Conservation (phyloP, 768 basidiomycete species). For the Chiua virens region DNA sequence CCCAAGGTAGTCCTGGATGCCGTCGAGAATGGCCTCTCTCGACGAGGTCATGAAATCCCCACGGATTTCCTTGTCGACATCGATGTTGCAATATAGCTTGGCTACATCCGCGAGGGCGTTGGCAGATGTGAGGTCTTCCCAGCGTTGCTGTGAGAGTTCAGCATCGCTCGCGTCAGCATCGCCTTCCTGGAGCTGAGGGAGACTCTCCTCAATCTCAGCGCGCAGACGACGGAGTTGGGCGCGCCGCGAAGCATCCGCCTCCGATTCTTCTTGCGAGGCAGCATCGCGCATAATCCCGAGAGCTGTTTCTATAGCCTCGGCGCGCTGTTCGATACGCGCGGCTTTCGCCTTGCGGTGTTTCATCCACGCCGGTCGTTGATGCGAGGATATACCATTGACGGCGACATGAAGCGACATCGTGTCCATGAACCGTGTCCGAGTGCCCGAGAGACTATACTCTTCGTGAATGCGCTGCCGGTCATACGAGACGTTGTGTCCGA, state of each 20-base stretch:
- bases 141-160: conserved; percentile 55
- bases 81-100: conserved; percentile 80
- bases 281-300: conserved; percentile 49
- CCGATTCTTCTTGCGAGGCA: conserved; percentile 35
- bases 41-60: conserved; percentile 72
- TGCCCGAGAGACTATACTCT: conserved; percentile 73
- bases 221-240: conserved; percentile 41
- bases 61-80: conserved; percentile 75
- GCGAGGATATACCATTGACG: conserved; percentile 90
- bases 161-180: conserved; percentile 41
- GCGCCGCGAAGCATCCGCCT: conserved; percentile 38
- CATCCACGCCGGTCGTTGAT: conserved; percentile 93
- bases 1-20: conserved; percentile 69
- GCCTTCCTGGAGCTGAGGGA: conserved; percentile 36
- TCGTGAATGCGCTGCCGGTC: conserved; percentile 82
- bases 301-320: conserved; percentile 66
- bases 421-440: conserved; percentile 81
- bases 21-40: conserved; percentile 61
- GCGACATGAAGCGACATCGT: conserved; percentile 96
- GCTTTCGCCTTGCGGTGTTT: conserved; percentile 75
- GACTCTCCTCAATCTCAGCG: conserved; percentile 40
- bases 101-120: conserved; percentile 94
- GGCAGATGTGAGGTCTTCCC: conserved; percentile 91
- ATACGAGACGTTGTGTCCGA: conserved; percentile 96
- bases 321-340: conserved; percentile 50